Base-by-base conservation (phyloP, 306 rosid genomes). In the Vigna mungo region DNA sequence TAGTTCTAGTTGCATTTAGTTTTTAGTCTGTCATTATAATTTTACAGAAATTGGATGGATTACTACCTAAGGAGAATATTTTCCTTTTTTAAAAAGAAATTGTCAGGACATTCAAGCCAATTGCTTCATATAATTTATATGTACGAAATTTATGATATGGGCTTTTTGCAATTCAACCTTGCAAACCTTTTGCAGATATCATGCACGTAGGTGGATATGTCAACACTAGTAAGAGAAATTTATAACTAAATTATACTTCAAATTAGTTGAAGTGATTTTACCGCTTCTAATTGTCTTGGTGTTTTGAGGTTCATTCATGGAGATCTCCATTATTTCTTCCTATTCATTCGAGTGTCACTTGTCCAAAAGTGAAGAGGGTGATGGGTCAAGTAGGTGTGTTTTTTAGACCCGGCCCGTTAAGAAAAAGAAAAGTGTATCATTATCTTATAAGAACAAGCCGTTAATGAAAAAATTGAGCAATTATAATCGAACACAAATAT, bases 1-100 rank as follows among this genome's bases (percentile, higher is more conserved):
- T 34, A 34, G 6, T 34, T 34, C 7, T 87, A 59, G 46, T 79
- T 58, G 78, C 84, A 34, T 23, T 71, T 41, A 41, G 2, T 41
- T 41, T 30, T 1, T 41, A 41, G 5, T 44, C 3, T 44, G 15
- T 12, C 49, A 12, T 11, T 12, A 44, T 12, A 4, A 51, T 37
- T 17, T 72, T 47, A 68, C 46, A 49, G 15, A 83, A 15, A 46
- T 62, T 60, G 37, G 69, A 37, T 21, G 25, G 16, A 13, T 83
- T 63, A n/a, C 8, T 44, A 36, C 48, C 36, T 72, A 17, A 6
- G 56, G 21, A 2, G 21, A 6, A 5, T 51, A 7, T 53, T 53
- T 18, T 18, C 1, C 7, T 7, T 17, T n/a, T 9, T 41, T 2
- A 2, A 17, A 53, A 2, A n/a, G 46, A 37, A 73, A 17, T 17